A percentile compares a stretch with the other conserved stretches of the same genome.
phyloP scores from a whole-genome alignment of 164 flowering plant species.

The Berberis vulgaris region DNA sequence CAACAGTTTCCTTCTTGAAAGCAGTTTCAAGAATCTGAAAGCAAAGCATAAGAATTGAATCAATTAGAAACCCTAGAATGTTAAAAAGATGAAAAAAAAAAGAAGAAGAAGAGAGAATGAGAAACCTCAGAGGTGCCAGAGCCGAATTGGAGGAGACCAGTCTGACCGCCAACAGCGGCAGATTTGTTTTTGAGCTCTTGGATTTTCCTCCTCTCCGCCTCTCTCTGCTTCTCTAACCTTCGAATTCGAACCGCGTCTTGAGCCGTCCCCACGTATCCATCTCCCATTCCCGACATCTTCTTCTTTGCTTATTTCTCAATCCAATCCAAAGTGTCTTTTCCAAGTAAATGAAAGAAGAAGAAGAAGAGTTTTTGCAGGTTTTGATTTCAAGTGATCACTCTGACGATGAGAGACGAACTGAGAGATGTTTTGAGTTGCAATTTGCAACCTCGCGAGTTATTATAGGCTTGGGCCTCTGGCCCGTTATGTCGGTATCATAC shows the following conservation, averaged over 20 bases:
- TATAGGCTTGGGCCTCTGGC: too few relatives aligned
- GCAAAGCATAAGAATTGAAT: not conserved
- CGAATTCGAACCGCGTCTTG: slow-evolving; percentile 96
- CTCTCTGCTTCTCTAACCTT: slow-evolving; percentile 89
- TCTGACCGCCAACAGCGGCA: slow-evolving; percentile 69
- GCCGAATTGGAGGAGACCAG: slow-evolving; percentile 99
- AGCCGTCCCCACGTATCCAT: slow-evolving; percentile 99
- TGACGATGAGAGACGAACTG: too few relatives aligned
- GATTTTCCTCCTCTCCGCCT: slow-evolving; percentile 81
- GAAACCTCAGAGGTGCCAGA: slow-evolving; percentile 82
- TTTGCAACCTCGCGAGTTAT: too few relatives aligned
- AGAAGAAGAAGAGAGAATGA: too few relatives aligned
- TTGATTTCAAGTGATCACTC: too few relatives aligned
- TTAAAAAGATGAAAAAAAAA: not conserved
- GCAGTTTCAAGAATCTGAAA: slow-evolving; percentile 90
- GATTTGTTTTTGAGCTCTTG: slow-evolving; percentile 92
- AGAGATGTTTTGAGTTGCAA: too few relatives aligned
- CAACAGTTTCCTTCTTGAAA: slow-evolving; percentile 97
- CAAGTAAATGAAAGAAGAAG: too few relatives aligned
- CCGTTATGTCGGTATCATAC: too few relatives aligned
- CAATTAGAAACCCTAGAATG: too few relatives aligned
- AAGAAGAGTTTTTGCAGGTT: too few relatives aligned
- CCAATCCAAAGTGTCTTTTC: not conserved
- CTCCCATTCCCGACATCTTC: slow-evolving; percentile 99
- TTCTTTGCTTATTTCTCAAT: slow-evolving; percentile 3